A percentile compares a stretch with the other conserved stretches of the same genome.
Conservation (phyloP, 176 grass and related monocot genomes). For the bread wheat (Triticum aestivum) region DNA sequence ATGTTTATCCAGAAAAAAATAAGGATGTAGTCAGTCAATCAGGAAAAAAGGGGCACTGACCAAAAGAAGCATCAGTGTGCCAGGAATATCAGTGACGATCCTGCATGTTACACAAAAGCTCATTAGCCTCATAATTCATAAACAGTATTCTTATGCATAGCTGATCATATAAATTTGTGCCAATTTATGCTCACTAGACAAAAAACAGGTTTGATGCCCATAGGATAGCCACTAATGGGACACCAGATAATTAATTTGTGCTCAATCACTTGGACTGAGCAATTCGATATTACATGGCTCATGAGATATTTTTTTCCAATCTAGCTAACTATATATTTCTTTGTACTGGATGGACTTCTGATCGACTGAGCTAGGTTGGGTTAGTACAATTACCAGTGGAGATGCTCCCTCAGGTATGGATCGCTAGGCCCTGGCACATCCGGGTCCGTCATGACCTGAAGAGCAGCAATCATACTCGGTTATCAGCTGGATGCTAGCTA, state of each 20-base stretch:
- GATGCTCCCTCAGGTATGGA: constrained; percentile 84
- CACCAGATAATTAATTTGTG: neutral
- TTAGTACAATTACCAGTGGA: constrained; percentile 68
- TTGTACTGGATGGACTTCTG: neutral
- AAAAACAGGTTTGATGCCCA: neutral
- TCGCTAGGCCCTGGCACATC: constrained; percentile 91
- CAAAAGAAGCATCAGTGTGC: constrained; percentile 82
- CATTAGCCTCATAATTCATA: constrained; percentile 17
- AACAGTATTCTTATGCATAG: constrained; percentile 25
- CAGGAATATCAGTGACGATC: constrained; percentile 90
- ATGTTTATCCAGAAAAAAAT: neutral
- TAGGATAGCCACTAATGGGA: neutral
- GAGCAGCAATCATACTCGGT: neutral
- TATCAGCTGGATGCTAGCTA: neutral
- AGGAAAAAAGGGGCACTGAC: constrained; percentile 39
- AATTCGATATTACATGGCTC: neutral
- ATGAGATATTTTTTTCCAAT: no score
- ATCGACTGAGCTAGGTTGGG: neutral
- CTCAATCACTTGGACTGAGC: neutral
- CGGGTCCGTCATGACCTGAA: constrained; percentile 89
- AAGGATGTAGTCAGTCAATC: no score
- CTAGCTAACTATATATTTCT: no score
- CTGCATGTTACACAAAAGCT: constrained; percentile 51
- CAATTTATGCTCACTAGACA: neutral
- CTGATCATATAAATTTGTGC: no score